These are phyloP conservation scores for Chlorella vulgaris DNA, from an alignment of 139 green algal species.

Conservation along the genomic window DNA sequence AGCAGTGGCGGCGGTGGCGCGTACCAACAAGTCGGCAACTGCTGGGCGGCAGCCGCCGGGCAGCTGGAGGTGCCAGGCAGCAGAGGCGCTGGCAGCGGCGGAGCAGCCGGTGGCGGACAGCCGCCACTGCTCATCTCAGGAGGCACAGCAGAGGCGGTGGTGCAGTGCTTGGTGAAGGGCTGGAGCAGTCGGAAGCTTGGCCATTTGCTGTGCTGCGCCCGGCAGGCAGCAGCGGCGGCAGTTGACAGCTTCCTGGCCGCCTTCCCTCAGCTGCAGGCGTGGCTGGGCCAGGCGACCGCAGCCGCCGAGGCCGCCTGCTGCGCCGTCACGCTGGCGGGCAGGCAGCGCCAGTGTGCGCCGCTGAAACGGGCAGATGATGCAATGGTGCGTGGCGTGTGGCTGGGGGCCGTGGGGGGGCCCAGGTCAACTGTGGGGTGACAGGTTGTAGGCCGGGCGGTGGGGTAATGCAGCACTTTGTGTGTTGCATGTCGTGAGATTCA, in stretches of 20 bases:
- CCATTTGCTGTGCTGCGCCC: slow-evolving; percentile 3
- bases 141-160: background rate
- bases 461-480: too few relatives aligned
- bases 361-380: slow-evolving; percentile 5
- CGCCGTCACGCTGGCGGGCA: slow-evolving; percentile 20
- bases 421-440: too few relatives aligned
- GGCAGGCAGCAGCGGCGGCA: background rate
- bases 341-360: slow-evolving; percentile 5
- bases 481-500: too few relatives aligned
- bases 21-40: slow-evolving; percentile 7
- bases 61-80: slow-evolving; percentile 19
- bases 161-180: slow-evolving; percentile 17
- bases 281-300: slow-evolving; percentile 1
- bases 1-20: background rate
- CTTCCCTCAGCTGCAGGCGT: slow-evolving; percentile 13
- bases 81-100: background rate
- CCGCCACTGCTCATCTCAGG: slow-evolving; percentile 5
- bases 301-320: background rate
- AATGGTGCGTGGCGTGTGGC: slow-evolving; percentile 16
- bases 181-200: slow-evolving; percentile 27
- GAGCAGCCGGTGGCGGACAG: background rate
- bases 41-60: slow-evolving; percentile 27
- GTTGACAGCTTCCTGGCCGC: slow-evolving; percentile 5
- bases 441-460: too few relatives aligned
- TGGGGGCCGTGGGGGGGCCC: too few relatives aligned